Evolutionary conservation across 2,329 filamentous ascomycete genomes (phyloP).

Genomic region (Endocalyx cinctus): DNA sequence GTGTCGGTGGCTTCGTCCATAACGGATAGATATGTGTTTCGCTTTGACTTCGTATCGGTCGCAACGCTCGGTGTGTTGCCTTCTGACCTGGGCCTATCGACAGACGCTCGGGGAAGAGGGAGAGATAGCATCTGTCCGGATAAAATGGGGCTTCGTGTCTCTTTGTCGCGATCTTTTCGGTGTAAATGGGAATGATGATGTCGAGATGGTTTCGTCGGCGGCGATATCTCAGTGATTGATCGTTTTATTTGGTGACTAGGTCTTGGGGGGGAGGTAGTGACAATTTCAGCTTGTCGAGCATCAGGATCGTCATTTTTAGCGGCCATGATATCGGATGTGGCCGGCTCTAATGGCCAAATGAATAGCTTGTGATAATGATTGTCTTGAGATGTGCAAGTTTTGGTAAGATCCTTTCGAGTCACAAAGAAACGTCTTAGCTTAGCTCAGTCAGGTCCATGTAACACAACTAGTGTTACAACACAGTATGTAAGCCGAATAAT

Average conservation of each 20-base stretch:
- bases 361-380: too few species aligned
- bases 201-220: conserved; percentile 26
- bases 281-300: conserved; percentile 15
- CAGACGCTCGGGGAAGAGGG: too few species aligned
- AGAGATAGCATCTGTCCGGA: too few species aligned
- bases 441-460: too few species aligned
- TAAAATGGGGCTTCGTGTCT: too few species aligned
- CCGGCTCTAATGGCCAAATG: conserved; percentile 7
- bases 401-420: conserved; percentile 1
- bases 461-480: too few species aligned
- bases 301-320: conserved; percentile 26
- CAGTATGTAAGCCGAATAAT: too few species aligned
- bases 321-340: conserved; percentile 24
- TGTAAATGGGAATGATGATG: too few species aligned
- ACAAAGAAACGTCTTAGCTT: background rate
- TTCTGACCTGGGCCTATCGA: conserved; percentile 43
- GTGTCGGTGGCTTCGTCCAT: conserved; percentile 17
- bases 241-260: conserved; percentile 50
- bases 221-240: conserved; percentile 50
- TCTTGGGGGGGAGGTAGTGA: conserved; percentile 29
- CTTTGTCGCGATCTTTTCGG: too few species aligned
- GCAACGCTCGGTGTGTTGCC: conserved; percentile 36
- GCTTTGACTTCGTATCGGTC: conserved; percentile 38
- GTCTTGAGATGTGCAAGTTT: too few species aligned
- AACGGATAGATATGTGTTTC: conserved; percentile 33